Base-by-base conservation (phyloP, 2,329 filamentous ascomycete species). In the Mycosphaerella sp. region DNA sequence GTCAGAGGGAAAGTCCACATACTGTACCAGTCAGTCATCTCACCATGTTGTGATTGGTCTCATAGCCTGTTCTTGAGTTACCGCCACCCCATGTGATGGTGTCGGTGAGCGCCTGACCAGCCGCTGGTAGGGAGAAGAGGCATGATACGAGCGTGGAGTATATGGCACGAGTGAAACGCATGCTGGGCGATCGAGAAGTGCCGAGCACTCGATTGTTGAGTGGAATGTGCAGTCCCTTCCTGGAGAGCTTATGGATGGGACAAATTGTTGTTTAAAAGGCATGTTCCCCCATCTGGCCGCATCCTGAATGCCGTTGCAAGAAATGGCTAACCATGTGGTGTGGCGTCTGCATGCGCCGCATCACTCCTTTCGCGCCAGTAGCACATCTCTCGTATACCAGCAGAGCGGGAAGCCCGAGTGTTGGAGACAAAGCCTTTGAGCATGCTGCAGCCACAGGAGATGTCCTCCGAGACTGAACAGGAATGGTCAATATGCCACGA, bases 31-130 rank as follows among this genome's bases (percentile, higher is more conserved):
- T 17, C 21, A 21, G 14, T 26, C 6, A 23, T 14, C 48, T 11
- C 29, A 43, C 38, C 48, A 44, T 44, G 17, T 45, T 45, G 46
- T 50, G 46, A 36, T 50, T 54, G 9, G 52, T 51, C 41, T 54
- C 52, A 45, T 50, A 54, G 46, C 52, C 52, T 8, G 52, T 45
- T 50, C 52, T 29, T 21, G 52, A 54, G 34, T 41, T 46, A 14
- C 42, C 41, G 9, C 52, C 52, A 29, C 52, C 52, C 52, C 52
- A 54, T 10, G 52, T 54, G 17, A 54, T 51, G 6, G 52, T 54
- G 34, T 54, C 52, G 26, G 52, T 54, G 2, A 34, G 32, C 32
- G 32, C 32, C 32, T 34, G 34, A 36, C 45, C 45, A 14, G 21
- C 12, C 36, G 39, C 46, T 48, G 10, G 23, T 2, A 26, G 39